Percentiles rank a stretch among this genome's conserved stretches.
Evolutionary conservation across 2,329 filamentous ascomycete species (phyloP).

Genomic region (Septoria petroselini): DNA sequence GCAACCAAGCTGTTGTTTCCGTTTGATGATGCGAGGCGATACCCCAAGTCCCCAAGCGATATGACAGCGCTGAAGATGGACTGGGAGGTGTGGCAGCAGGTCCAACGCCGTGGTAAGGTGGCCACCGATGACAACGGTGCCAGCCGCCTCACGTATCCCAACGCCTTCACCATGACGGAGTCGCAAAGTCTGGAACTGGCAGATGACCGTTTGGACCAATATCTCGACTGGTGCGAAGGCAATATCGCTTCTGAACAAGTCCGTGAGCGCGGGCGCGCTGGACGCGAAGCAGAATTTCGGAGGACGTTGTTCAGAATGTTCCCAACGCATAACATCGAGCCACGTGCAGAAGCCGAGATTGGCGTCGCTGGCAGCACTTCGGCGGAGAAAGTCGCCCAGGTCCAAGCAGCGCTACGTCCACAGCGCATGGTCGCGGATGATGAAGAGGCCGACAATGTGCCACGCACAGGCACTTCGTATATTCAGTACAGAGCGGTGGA

Average conservation of each 20-base stretch:
- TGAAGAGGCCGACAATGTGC: constrained; percentile 34
- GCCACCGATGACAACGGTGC: constrained; percentile 2
- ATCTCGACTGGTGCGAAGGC: constrained; percentile 74
- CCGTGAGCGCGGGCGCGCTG: constrained; percentile 35
- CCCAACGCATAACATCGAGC: constrained; percentile 28
- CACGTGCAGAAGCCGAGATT: constrained; percentile 20
- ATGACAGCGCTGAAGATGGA: constrained; percentile 61
- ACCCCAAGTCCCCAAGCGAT: constrained; percentile 52
- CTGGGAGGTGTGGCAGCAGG: constrained; percentile 69
- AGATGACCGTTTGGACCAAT: constrained; percentile 64
- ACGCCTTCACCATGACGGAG: constrained; percentile 56
- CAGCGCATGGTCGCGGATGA: constrained; percentile 41
- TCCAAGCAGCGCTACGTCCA: constrained; percentile 44
- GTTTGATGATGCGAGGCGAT: constrained; percentile 58
- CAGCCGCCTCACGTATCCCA: constrained; percentile 38
- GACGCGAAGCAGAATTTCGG: constrained; percentile 41
- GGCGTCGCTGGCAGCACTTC: constrained; percentile 17
- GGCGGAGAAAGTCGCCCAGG: constrained; percentile 41
- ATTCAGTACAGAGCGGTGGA: constrained; percentile 47
- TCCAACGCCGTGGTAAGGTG: constrained; percentile 15
- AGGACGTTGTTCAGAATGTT: constrained; percentile 45
- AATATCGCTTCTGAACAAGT: constrained; percentile 56
- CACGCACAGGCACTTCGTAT: constrained; percentile 52
- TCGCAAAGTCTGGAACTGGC: constrained; percentile 62
- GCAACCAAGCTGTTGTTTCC: constrained; percentile 78